Percentiles rank a stretch among this genome's conserved stretches.
Evolutionary conservation across 2,329 filamentous ascomycete species (phyloP).

Genomic region (Diplodia intermedia): DNA sequence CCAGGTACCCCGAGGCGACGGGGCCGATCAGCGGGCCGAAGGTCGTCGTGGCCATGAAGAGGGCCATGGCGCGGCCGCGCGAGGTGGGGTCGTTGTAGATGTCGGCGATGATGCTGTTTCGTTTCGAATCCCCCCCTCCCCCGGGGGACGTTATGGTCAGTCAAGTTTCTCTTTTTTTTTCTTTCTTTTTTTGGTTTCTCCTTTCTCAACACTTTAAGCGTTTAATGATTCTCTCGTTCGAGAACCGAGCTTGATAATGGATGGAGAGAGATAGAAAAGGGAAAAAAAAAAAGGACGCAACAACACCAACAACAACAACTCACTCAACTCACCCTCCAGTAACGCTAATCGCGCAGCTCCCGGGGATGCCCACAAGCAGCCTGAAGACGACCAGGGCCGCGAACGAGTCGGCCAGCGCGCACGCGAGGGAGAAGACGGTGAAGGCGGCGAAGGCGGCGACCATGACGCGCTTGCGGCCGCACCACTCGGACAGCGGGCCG

Average conservation of each 20-base stretch:
- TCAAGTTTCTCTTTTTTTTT: not conserved
- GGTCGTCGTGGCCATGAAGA: slow-evolving; percentile 71
- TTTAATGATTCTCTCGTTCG: not conserved
- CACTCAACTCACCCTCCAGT: slow-evolving; percentile 55
- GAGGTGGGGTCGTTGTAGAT: slow-evolving; percentile 64
- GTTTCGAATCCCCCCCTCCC: too few relatives aligned
- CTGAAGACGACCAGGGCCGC: slow-evolving; percentile 54
- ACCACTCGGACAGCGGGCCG: slow-evolving; percentile 54
- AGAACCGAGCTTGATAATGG: not conserved
- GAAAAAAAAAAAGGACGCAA: not conserved
- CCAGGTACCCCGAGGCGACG: slow-evolving; percentile 68
- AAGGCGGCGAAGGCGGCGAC: slow-evolving; percentile 58
- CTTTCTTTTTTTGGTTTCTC: too few relatives aligned
- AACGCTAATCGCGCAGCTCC: slow-evolving; percentile 62
- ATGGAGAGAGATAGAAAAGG: not conserved
- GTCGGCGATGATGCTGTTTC: slow-evolving; percentile 66
- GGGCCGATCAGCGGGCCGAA: slow-evolving; percentile 60
- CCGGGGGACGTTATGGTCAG: not conserved
- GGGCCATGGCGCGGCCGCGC: slow-evolving; percentile 66
- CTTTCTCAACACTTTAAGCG: not conserved
- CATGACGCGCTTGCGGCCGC: slow-evolving; percentile 56
- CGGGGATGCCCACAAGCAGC: slow-evolving; percentile 53
- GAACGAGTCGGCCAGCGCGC: slow-evolving; percentile 54
- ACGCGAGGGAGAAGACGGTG: slow-evolving; percentile 55
- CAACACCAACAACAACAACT: not conserved